These are phyloP conservation scores for Hypomontagnella monticulosa DNA, from an alignment of 495 filamentous ascomycete species.

Conservation along the genomic window DNA sequence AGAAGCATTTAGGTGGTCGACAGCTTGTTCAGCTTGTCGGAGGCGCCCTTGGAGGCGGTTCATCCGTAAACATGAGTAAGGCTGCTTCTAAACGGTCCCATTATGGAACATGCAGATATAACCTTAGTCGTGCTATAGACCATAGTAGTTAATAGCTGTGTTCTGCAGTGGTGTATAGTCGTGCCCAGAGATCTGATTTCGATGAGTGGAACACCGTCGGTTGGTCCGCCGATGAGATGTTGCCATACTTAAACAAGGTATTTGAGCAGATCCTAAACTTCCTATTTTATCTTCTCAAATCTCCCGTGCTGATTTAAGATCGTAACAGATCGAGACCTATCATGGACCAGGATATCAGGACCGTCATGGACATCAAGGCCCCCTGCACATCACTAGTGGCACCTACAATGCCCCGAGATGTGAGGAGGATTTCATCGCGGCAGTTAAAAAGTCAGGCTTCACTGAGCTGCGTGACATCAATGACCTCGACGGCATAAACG, in stretches of 20 bases:
- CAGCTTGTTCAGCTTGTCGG: not conserved
- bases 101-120: no score
- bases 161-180: conserved; percentile 6
- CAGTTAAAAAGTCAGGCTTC: no score
- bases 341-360: no score
- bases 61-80: conserved; percentile 16
- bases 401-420: no score
- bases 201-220: conserved; percentile 44
- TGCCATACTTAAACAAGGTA: conserved; percentile 62
- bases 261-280: not conserved
- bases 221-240: conserved; percentile 60
- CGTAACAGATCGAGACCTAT: not conserved
- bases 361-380: no score
- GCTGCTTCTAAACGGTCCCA: no score
- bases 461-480: no score
- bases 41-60: conserved; percentile 6
- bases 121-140: no score
- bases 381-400: no score
- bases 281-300: not conserved
- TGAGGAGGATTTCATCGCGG: no score
- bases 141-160: no score
- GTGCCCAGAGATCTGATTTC: conserved; percentile 1
- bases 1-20: not conserved
- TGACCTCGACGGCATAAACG: no score
- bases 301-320: conserved; percentile 14